Conservation (phyloP, 768 basidiomycete species). For the Boletus barrowsii region DNA sequence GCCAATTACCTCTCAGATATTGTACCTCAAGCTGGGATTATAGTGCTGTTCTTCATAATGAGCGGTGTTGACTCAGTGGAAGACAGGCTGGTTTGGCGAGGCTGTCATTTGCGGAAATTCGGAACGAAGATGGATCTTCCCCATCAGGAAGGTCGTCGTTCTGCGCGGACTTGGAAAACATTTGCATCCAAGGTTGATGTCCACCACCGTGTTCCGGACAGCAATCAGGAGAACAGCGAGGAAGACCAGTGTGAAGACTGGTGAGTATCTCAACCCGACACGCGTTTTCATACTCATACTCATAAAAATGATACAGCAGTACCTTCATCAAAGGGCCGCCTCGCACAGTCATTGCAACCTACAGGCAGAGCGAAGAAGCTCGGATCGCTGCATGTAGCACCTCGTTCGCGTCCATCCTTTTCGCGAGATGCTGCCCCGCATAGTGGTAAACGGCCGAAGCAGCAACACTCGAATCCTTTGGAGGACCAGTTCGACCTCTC, state of each 20-base stretch:
- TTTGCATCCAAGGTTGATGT: background rate
- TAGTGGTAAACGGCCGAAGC: slow-evolving; percentile 8
- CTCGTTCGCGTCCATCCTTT: slow-evolving; percentile 15
- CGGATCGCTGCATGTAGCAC: slow-evolving; percentile 26
- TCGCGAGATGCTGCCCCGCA: slow-evolving; percentile 20
- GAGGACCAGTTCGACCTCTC: slow-evolving; percentile 38
- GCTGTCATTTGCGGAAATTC: background rate
- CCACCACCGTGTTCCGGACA: slow-evolving; percentile 3
- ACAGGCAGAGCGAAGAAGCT: slow-evolving; percentile 25
- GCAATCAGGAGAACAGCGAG: slow-evolving; percentile 5
- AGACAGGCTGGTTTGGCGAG: background rate
- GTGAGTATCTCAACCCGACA: slow-evolving; percentile 7
- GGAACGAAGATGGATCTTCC: background rate
- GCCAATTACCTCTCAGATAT: no score
- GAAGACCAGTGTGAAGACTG: slow-evolving; percentile 9
- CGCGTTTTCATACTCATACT: background rate
- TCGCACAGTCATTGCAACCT: slow-evolving; percentile 28
- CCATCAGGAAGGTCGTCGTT: slow-evolving; percentile 6
- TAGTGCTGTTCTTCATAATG: background rate
- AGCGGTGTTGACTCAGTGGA: background rate
- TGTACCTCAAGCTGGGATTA: no score
- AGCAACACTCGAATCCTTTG: slow-evolving; percentile 24
- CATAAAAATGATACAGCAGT: slow-evolving; percentile 4
- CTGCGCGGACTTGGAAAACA: slow-evolving; percentile 14
- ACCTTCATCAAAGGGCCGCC: slow-evolving; percentile 25